Evolutionary conservation across 163 green algal genomes (phyloP).

Genomic region (Coccomyxa subellipsoidea): DNA sequence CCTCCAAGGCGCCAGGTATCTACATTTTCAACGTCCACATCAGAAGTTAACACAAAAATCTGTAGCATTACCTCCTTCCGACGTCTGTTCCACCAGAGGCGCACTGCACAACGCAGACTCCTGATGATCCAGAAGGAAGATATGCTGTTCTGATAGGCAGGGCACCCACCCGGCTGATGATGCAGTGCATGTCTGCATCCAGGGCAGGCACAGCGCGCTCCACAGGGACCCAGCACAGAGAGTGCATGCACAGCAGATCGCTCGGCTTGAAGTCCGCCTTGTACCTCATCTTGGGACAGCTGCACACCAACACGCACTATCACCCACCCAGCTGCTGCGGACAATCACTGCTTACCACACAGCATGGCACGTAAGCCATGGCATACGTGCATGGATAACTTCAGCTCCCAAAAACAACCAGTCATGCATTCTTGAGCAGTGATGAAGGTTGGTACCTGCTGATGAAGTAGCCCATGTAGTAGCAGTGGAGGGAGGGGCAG

Average conservation of each 20-base stretch:
- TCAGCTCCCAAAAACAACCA: conserved; percentile 22
- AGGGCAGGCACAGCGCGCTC: conserved; percentile 7
- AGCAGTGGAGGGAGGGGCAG: conserved; percentile 67
- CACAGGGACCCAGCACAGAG: conserved; percentile 26
- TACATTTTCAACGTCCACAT: no score
- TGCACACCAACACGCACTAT: neutral
- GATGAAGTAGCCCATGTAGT: conserved; percentile 91
- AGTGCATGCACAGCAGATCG: conserved; percentile 79
- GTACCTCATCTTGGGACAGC: conserved; percentile 32
- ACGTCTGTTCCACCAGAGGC: no score
- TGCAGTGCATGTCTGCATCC: conserved; percentile 5
- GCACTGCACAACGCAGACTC: no score
- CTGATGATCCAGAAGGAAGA: neutral
- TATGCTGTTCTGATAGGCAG: neutral
- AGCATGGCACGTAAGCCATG: neutral
- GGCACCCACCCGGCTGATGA: neutral
- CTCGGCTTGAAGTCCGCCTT: conserved; percentile 75
- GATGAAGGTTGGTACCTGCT: neutral
- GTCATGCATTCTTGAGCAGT: no score
- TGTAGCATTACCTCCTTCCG: no score
- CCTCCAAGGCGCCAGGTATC: neutral
- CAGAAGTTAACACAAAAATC: no score
- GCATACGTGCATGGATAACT: neutral
- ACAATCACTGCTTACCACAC: neutral
- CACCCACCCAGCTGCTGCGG: neutral